A percentile compares a stretch with the other conserved stretches of the same genome.
Evolutionary conservation across 805 yeast species (phyloP).

Genomic region (Candida boleticola): DNA sequence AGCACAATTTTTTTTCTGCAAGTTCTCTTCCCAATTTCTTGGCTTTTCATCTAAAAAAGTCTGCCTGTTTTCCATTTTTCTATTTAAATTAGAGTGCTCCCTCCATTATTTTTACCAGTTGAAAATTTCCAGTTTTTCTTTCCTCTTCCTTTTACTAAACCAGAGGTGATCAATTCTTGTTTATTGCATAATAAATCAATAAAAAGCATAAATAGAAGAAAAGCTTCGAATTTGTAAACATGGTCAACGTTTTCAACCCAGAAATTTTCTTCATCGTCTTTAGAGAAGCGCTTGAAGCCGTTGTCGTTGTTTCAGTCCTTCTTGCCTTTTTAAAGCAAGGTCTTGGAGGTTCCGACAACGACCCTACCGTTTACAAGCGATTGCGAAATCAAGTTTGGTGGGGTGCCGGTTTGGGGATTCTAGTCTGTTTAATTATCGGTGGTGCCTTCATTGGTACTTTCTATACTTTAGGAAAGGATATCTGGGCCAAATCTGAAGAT

Average conservation of each 20-base stretch:
- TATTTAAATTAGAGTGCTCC: too few species aligned
- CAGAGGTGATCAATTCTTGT: too few species aligned
- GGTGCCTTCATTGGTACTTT: conserved; percentile 93
- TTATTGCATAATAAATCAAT: too few species aligned
- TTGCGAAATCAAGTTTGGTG: conserved; percentile 82
- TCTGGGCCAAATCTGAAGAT: conserved; percentile 87
- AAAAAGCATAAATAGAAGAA: too few species aligned
- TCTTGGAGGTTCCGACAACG: conserved; percentile 54
- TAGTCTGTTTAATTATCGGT: conserved; percentile 81
- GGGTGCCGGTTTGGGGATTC: conserved; percentile 72
- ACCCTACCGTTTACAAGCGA: conserved; percentile 53
- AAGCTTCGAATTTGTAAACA: too few species aligned
- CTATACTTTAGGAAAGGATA: conserved; percentile 74
- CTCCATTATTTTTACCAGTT: too few species aligned
- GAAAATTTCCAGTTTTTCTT: neutral
- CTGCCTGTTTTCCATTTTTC: too few species aligned
- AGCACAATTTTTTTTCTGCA: too few species aligned
- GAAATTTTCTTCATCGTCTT: conserved; percentile 86
- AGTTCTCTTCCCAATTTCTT: too few species aligned
- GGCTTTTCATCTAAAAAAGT: too few species aligned
- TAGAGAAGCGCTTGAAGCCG: conserved; percentile 93
- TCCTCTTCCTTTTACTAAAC: neutral
- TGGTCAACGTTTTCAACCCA: conserved; percentile 62
- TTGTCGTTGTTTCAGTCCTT: conserved; percentile 85
- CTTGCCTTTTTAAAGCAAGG: conserved; percentile 91